Percentiles rank a stretch among this genome's conserved stretches.
phyloP scores from a whole-genome alignment of 2,329 filamentous ascomycete genomes.

The Talaromyces sp. region DNA sequence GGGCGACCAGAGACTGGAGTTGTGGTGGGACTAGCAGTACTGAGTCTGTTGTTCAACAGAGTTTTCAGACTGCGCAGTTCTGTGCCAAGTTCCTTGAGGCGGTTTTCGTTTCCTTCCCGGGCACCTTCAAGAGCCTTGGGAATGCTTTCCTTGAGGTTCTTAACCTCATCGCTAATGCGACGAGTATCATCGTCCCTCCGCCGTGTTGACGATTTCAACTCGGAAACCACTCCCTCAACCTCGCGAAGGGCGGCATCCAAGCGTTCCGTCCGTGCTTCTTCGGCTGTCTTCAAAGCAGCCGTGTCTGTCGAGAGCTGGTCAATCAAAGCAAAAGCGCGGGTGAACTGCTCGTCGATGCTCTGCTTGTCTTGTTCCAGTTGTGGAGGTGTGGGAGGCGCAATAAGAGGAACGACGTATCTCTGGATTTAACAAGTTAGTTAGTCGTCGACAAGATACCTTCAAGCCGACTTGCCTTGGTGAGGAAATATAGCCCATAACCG shows the following conservation, averaged over 20 bases:
- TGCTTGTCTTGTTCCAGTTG: slow-evolving; percentile 93
- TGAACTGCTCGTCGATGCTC: slow-evolving; percentile 86
- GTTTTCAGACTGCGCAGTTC: slow-evolving; percentile 93
- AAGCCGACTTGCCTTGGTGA: slow-evolving; percentile 64
- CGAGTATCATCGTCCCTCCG: slow-evolving; percentile 83
- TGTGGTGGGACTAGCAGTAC: slow-evolving; percentile 27
- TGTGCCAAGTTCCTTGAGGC: slow-evolving; percentile 75
- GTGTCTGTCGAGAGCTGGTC: slow-evolving; percentile 92
- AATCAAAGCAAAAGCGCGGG: slow-evolving; percentile 82
- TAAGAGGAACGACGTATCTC: slow-evolving; percentile 86
- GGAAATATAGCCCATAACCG: slow-evolving; percentile 78
- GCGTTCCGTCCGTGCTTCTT: slow-evolving; percentile 75
- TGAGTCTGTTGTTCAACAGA: slow-evolving; percentile 63
- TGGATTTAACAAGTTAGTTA: slow-evolving; percentile 33
- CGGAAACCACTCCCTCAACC: slow-evolving; percentile 74
- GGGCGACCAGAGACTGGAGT: slow-evolving; percentile 28
- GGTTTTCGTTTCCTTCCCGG: slow-evolving; percentile 73
- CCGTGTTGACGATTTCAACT: slow-evolving; percentile 75
- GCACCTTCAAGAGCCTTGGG: slow-evolving; percentile 85
- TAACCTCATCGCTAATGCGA: slow-evolving; percentile 79
- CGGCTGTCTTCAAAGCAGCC: slow-evolving; percentile 76
- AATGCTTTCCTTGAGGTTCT: slow-evolving; percentile 74
- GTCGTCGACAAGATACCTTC: not conserved
- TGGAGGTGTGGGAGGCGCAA: slow-evolving; percentile 88
- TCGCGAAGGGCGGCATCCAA: slow-evolving; percentile 77